These are phyloP conservation scores for Parascedosporium putredinis DNA, from an alignment of 2,329 filamentous ascomycete genomes.

Conservation along the genomic window DNA sequence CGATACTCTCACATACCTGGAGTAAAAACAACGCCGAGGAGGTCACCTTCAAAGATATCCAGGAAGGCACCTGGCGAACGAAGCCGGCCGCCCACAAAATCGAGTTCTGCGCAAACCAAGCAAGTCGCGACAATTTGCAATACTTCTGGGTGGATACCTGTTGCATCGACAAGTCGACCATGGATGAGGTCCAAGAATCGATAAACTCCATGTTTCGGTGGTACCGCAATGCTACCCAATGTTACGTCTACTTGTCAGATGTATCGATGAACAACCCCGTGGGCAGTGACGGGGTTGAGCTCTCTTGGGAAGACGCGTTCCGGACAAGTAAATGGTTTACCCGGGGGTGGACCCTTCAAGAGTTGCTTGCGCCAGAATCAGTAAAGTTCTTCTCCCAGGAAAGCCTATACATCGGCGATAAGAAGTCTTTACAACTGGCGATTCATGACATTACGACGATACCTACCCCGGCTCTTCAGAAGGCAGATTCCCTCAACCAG, in stretches of 20 bases:
- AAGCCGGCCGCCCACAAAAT: conserved; percentile 9
- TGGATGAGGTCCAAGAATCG: conserved; percentile 10
- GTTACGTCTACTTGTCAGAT: conserved; percentile 14
- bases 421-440: conserved; percentile 12
- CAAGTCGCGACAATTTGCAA: conserved; percentile 5
- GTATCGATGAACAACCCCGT: not conserved
- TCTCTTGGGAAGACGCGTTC: conserved; percentile 7
- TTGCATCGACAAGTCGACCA: conserved; percentile 14
- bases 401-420: conserved; percentile 14
- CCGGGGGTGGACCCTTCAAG: conserved; percentile 12
- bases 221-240: conserved; percentile 11
- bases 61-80: not conserved
- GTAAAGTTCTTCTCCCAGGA: conserved; percentile 17
- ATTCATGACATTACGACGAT: conserved; percentile 17
- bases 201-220: conserved; percentile 15
- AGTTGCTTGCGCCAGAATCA: conserved; percentile 15
- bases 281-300: not conserved
- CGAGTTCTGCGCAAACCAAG: conserved; percentile 11
- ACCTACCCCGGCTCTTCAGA: conserved; percentile 11
- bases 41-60: conserved; percentile 11
- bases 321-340: conserved; percentile 10
- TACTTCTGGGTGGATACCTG: conserved; percentile 15
- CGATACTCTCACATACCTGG: conserved; percentile 16
- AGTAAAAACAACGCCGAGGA: conserved; percentile 11
- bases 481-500: conserved; percentile 7